phyloP scores from a whole-genome alignment of 192 early-diverging fungal species.

The Podila verticillata region DNA sequence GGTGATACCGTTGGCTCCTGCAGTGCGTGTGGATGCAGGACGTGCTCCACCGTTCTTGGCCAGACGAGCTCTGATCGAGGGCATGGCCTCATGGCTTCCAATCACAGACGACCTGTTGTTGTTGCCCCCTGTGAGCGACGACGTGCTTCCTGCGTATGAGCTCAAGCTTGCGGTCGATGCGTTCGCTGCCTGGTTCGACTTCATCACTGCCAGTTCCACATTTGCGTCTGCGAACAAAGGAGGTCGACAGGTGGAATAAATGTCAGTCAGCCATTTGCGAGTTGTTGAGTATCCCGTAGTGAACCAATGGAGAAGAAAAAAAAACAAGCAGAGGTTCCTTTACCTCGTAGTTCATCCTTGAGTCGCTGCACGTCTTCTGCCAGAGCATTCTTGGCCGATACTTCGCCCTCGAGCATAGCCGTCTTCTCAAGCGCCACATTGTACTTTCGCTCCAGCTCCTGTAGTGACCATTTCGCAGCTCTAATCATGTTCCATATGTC shows the following conservation, averaged over 20 bases:
- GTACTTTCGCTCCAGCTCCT: constrained; percentile 75
- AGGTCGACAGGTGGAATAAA: background rate
- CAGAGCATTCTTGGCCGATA: constrained; percentile 72
- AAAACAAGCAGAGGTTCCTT: background rate
- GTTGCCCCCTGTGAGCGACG: constrained; percentile 14
- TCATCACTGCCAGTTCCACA: constrained; percentile 63
- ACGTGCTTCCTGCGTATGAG: constrained; percentile 19
- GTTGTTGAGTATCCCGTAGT: background rate
- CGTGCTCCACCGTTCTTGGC: constrained; percentile 27
- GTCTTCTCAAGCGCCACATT: constrained; percentile 77
- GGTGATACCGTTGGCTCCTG: background rate
- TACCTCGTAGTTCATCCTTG: constrained; percentile 78
- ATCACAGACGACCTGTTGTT: constrained; percentile 10
- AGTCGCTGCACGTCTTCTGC: constrained; percentile 79
- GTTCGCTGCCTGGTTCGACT: constrained; percentile 53
- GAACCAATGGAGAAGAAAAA: too few relatives aligned
- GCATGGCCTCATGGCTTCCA: constrained; percentile 51
- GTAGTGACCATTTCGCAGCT: constrained; percentile 72
- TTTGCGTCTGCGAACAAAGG: constrained; percentile 51
- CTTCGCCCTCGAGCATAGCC: constrained; percentile 72
- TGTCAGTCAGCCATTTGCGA: background rate
- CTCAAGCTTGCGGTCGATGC: constrained; percentile 22
- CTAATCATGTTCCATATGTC: constrained; percentile 52
- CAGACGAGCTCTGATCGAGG: constrained; percentile 35
- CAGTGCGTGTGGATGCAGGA: constrained; percentile 1